Conservation (phyloP, 177 flowering plant species). For the Vitis hybrid region DNA sequence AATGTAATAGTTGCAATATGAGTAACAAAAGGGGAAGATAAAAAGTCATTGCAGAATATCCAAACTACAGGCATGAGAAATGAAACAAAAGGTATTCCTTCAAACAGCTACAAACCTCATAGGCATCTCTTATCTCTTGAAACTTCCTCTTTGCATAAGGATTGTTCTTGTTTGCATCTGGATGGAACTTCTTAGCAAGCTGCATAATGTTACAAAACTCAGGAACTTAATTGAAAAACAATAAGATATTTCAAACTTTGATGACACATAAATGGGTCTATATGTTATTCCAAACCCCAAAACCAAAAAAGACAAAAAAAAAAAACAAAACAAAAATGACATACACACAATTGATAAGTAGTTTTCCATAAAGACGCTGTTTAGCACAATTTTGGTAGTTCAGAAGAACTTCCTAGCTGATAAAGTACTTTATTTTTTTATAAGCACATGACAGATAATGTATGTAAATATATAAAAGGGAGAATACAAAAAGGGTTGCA, state of each 20-base stretch:
- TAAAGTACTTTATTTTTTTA: too few species aligned
- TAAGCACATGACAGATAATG: too few species aligned
- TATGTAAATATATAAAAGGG: too few species aligned
- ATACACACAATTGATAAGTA: too few species aligned
- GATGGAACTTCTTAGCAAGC: constrained; percentile 97
- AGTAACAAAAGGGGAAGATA: background rate
- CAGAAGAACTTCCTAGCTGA: too few species aligned
- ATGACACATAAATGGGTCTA: background rate
- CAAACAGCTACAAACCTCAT: constrained; percentile 59
- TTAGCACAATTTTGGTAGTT: too few species aligned
- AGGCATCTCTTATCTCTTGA: constrained; percentile 95
- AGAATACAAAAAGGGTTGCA: too few species aligned
- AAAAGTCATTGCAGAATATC: background rate
- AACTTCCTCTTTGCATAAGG: constrained; percentile 85
- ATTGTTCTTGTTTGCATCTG: constrained; percentile 83
- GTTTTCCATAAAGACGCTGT: too few species aligned
- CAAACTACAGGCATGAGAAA: background rate
- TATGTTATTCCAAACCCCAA: background rate
- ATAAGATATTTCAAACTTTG: background rate
- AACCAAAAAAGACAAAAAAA: background rate
- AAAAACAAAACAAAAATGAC: too few species aligned
- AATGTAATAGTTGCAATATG: background rate
- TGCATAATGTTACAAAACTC: constrained; percentile 29
- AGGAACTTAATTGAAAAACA: constrained; percentile 1
- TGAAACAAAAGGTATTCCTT: background rate